A percentile compares a stretch with the other conserved stretches of the same genome.
phyloP scores from a whole-genome alignment of 768 basidiomycete species.

The Tylopilus rubrobrunneus region DNA sequence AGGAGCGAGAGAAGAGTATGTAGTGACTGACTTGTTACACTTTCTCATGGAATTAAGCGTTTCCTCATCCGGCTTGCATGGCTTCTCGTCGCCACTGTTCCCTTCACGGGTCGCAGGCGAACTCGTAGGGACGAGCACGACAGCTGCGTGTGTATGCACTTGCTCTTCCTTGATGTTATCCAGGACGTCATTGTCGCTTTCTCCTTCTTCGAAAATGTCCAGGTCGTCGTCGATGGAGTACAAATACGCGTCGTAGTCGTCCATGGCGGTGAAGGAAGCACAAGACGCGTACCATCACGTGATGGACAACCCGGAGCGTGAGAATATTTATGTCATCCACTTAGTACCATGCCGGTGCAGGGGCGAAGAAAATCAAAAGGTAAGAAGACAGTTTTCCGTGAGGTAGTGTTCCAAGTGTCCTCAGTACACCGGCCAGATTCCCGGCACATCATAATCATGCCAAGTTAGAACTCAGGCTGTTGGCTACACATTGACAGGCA shows the following conservation, averaged over 20 bases:
- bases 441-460: too few species aligned
- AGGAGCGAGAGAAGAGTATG: neutral
- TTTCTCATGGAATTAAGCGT: neutral
- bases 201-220: slow-evolving; percentile 2
- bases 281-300: slow-evolving; percentile 11
- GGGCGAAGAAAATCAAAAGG: too few species aligned
- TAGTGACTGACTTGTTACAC: slow-evolving; percentile 16
- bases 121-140: slow-evolving; percentile 19
- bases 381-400: too few species aligned
- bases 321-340: too few species aligned
- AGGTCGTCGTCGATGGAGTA: slow-evolving; percentile 21
- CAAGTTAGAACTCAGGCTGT: too few species aligned
- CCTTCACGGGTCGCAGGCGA: slow-evolving; percentile 1
- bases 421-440: too few species aligned
- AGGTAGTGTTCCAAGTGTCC: too few species aligned
- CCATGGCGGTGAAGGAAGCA: slow-evolving; percentile 6
- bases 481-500: too few species aligned
- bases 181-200: slow-evolving; percentile 21
- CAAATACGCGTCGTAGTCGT: slow-evolving; percentile 23
- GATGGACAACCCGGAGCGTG: neutral
- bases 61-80: neutral
- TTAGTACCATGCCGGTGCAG: too few species aligned
- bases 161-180: slow-evolving; percentile 23
- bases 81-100: slow-evolving; percentile 1
- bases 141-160: neutral